Percentiles rank a stretch among this genome's conserved stretches.
These are phyloP conservation scores for Aureobasidium sp. DNA, from an alignment of 2,329 filamentous ascomycete species.

Conservation along the genomic window DNA sequence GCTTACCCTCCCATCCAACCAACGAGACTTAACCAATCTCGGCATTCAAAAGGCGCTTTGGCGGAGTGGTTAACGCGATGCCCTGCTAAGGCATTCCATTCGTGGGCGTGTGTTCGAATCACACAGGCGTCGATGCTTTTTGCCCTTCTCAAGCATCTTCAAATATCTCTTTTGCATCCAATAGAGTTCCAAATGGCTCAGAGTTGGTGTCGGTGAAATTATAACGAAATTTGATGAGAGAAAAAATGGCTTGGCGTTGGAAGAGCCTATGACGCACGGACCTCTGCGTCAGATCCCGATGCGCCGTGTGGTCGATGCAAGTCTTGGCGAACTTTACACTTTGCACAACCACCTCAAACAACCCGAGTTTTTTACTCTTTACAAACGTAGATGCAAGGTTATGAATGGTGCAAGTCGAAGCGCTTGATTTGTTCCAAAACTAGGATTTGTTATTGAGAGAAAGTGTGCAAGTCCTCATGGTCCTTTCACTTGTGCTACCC, in stretches of 20 bases:
- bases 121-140: conserved; percentile 4
- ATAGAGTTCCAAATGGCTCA: not conserved
- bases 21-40: not conserved
- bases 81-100: conserved; percentile 14
- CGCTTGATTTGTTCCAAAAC: too few relatives aligned
- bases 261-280: too few relatives aligned
- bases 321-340: too few relatives aligned
- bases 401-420: too few relatives aligned
- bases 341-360: too few relatives aligned
- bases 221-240: not conserved
- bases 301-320: too few relatives aligned
- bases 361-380: too few relatives aligned
- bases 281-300: too few relatives aligned
- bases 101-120: conserved; percentile 12
- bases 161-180: not conserved
- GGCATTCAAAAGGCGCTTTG: conserved; percentile 5
- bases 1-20: not conserved
- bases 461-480: too few relatives aligned
- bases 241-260: not conserved
- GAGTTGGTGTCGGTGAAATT: not conserved
- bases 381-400: too few relatives aligned
- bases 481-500: too few relatives aligned
- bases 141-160: not conserved
- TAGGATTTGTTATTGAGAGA: too few relatives aligned
- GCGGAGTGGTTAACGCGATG: conserved; percentile 15